These are phyloP conservation scores for Isatis lusitanica DNA, from an alignment of 441 rosid genomes.

Conservation along the genomic window DNA sequence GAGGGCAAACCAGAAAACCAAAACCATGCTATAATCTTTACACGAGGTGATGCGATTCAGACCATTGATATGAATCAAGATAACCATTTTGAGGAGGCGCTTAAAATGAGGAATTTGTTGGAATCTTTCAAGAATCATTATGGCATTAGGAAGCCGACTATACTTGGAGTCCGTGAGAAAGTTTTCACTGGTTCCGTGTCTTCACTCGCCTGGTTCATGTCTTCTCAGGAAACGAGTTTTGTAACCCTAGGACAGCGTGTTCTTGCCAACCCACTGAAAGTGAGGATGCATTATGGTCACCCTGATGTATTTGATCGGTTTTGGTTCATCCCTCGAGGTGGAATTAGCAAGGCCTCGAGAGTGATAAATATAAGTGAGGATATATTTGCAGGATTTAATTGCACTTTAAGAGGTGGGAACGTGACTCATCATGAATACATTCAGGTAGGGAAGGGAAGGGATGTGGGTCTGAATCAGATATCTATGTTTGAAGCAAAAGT, in stretches of 20 bases:
- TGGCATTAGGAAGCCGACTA: slow-evolving; percentile 85
- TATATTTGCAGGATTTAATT: slow-evolving; percentile 89
- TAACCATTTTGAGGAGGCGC: slow-evolving; percentile 89
- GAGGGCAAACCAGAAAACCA: slow-evolving; percentile 96
- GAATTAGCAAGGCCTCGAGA: slow-evolving; percentile 88
- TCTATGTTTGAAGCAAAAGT: slow-evolving; percentile 92
- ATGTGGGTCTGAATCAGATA: slow-evolving; percentile 89
- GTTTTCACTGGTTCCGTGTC: slow-evolving; percentile 93
- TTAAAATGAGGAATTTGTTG: slow-evolving; percentile 86
- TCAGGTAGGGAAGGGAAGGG: slow-evolving; percentile 94
- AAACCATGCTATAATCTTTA: slow-evolving; percentile 88
- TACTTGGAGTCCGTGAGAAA: slow-evolving; percentile 87
- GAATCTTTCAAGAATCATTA: slow-evolving; percentile 69
- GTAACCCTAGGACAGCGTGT: slow-evolving; percentile 95
- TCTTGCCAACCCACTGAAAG: slow-evolving; percentile 83
- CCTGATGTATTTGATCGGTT: slow-evolving; percentile 94
- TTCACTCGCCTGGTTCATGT: slow-evolving; percentile 94
- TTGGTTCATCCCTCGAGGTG: slow-evolving; percentile 88
- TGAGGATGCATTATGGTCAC: slow-evolving; percentile 94
- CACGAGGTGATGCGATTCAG: slow-evolving; percentile 90
- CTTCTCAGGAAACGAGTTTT: slow-evolving; percentile 88
- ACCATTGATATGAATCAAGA: slow-evolving; percentile 98
- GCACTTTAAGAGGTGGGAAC: slow-evolving; percentile 86
- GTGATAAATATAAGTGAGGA: slow-evolving; percentile 91
- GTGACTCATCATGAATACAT: slow-evolving; percentile 94